Evolutionary conservation across 2,329 filamentous ascomycete genomes (phyloP), one percentile per base, ranked within the genome.

Genomic region (Alternaria sp.): DNA sequence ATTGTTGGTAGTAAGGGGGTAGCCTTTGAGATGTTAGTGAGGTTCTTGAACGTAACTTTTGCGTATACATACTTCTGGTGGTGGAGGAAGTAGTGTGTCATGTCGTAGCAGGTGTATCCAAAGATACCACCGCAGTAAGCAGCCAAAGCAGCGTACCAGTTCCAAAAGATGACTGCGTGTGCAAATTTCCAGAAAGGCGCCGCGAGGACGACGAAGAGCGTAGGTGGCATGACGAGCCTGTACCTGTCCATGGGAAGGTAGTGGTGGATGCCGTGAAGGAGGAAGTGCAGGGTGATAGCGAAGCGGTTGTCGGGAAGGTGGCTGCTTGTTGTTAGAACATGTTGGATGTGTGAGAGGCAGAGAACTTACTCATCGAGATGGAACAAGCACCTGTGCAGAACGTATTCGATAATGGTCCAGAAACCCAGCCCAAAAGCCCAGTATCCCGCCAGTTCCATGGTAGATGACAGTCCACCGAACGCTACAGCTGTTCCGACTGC

Each of bases 241-340:
- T 97, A 94, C 76, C 90, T 94, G 82, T 99, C 95, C 95, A 99
- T 98, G n/a, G 95, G 95, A 5, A 99, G 87, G 80, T 98, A 99
- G 81, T 99, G 95, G 77, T 99, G 95, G 65, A 99, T 92, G 65
- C 95, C 95, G 73, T 99, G 95, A 27, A 99, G 91, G 41, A 97
- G 82, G 82, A 99, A 99, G 79, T 99, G 95, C 20, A 90, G 71
- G 0, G 93, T 97, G 60, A 99, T 84, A 66, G 87, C 90, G n/a
- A 92, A 90, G 57, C 93, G 87, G 78, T 98, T 97, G 78, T 99
- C 92, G 0, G 95, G 95, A 11, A 99, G 90, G 75, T 89, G 92
- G 49, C 92, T 96, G 25, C 28, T 18, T 10, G 1, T 38, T 30
- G 54, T 74, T 51, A 74, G 69, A 38, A 40, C 18, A 14, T 2